A percentile compares a stretch with the other conserved stretches of the same genome.
Evolutionary conservation across 306 rosid species (phyloP).

Genomic region (Quillaja saponaria): DNA sequence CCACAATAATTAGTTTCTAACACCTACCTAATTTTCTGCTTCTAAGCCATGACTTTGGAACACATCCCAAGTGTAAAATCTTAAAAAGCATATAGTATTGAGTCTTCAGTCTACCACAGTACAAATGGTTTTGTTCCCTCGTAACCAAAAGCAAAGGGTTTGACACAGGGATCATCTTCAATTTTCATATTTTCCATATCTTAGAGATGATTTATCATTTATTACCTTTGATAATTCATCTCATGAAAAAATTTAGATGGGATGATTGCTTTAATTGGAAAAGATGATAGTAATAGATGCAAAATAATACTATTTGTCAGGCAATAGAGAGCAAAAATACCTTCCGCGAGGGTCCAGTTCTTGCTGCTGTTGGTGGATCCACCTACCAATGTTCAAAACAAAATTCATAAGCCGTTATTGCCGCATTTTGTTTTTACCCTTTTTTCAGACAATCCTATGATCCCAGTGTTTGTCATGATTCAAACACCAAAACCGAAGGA

Average conservation of each 20-base stretch:
- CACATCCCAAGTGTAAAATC: no score
- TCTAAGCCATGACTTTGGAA: no score
- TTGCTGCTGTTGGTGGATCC: conserved; percentile 75
- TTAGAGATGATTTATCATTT: background rate
- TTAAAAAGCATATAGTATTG: no score
- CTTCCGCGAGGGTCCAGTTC: conserved; percentile 87
- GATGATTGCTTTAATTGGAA: conserved; percentile 12
- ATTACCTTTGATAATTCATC: background rate
- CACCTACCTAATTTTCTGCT: no score
- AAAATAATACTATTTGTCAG: conserved; percentile 10
- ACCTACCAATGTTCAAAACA: conserved; percentile 48
- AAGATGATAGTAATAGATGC: conserved; percentile 29
- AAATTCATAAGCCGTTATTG: no score
- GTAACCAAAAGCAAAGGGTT: background rate
- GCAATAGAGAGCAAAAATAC: conserved; percentile 35
- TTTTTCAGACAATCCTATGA: no score
- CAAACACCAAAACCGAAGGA: no score
- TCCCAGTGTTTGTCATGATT: no score
- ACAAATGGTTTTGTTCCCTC: background rate
- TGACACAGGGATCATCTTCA: background rate
- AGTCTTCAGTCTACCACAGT: background rate
- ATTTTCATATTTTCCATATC: background rate
- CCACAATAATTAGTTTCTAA: no score
- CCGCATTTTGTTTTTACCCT: no score
- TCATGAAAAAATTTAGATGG: conserved; percentile 1